phyloP scores from a whole-genome alignment of 2,329 filamentous ascomycete species.

The Sphaerostilbella broomeana region DNA sequence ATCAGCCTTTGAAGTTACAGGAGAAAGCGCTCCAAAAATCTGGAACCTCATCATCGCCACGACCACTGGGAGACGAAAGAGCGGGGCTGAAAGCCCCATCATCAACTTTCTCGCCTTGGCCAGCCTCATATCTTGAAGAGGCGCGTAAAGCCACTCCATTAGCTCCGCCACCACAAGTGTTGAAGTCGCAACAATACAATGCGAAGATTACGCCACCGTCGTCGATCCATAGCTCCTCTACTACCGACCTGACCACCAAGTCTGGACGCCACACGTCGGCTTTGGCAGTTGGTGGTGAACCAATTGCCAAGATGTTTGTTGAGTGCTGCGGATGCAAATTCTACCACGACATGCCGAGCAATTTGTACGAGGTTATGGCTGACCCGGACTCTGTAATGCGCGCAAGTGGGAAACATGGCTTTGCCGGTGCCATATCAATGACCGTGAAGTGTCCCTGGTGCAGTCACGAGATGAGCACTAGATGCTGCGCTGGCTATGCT shows the following conservation, averaged over 20 bases:
- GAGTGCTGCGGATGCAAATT: conserved; percentile 59
- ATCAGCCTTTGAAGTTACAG: conserved; percentile 31
- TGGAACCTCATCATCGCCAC: neutral
- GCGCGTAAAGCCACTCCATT: conserved; percentile 13
- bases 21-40: conserved; percentile 14
- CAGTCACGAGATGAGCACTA: conserved; percentile 60
- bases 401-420: conserved; percentile 41
- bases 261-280: conserved; percentile 3
- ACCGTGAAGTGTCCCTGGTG: conserved; percentile 67
- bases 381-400: conserved; percentile 50
- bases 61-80: neutral
- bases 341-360: conserved; percentile 59
- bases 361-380: conserved; percentile 59
- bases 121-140: conserved; percentile 13
- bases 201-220: conserved; percentile 12
- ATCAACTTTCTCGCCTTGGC: conserved; percentile 1
- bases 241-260: conserved; percentile 2
- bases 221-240: conserved; percentile 8
- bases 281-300: conserved; percentile 25
- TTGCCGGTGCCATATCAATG: conserved; percentile 51
- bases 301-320: conserved; percentile 57
- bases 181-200: conserved; percentile 3
- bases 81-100: neutral
- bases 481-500: conserved; percentile 63
- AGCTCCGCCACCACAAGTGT: conserved; percentile 11